These are phyloP conservation scores for Apiospora rasikravindrae DNA, from an alignment of 2,329 filamentous ascomycete species.

Conservation along the genomic window DNA sequence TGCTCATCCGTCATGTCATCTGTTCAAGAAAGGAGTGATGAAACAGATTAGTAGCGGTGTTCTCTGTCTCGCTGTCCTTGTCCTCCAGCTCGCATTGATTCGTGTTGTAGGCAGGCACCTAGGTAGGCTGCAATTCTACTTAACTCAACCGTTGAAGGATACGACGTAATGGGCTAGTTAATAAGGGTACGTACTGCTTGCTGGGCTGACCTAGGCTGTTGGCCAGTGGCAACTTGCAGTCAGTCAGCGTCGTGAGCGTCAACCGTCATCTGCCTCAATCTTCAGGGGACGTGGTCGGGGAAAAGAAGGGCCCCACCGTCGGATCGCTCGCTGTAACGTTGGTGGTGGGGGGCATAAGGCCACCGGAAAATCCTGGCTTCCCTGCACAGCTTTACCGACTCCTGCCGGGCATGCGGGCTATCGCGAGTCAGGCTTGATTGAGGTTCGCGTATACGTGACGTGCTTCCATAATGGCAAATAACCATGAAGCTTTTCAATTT, in stretches of 20 bases:
- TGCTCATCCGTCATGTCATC: not conserved
- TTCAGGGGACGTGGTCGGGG: not conserved
- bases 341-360: conserved; percentile 2
- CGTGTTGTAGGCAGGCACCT: not conserved
- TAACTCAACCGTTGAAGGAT: not conserved
- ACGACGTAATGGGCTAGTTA: conserved; percentile 18
- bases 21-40: not conserved
- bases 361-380: not conserved
- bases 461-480: not conserved
- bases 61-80: not conserved
- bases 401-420: not conserved
- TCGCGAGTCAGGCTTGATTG: not conserved
- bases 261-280: not conserved
- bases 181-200: not conserved
- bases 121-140: not conserved
- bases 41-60: not conserved
- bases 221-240: not conserved
- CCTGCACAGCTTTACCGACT: not conserved
- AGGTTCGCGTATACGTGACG: not conserved
- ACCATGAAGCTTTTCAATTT: not conserved
- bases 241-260: not conserved
- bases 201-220: not conserved
- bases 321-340: conserved; percentile 3
- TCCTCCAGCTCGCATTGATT: not conserved
- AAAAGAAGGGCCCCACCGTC: conserved; percentile 4